Evolutionary conservation across 441 rosid species (phyloP), one percentile per base, ranked within the genome.

Genomic region (Corymbia calophylla): DNA sequence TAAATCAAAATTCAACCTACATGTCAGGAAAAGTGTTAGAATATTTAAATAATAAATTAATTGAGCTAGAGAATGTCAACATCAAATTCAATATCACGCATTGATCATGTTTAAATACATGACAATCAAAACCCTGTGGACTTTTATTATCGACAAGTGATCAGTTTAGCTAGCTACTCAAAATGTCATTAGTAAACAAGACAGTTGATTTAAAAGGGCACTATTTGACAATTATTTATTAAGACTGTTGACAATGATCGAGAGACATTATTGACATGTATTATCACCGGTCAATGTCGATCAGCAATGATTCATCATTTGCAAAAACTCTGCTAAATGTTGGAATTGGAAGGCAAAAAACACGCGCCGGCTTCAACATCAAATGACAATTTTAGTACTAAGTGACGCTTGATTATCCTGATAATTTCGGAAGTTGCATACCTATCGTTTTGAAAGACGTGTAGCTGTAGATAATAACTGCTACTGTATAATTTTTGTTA

Each of bases 161-260:
- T n/a, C 7, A 62, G 17, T 19, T n/a, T n/a, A 0, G 6, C 16
- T 5, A 7, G 16, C 39, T n/a, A n/a, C 21, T n/a, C 8, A 15
- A 16, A 16, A n/a, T 17, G 11, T 64, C 73, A 64, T n/a, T n/a
- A 15, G 8, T n/a, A 64, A 64, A n/a, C 73, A 64, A 64, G 19
- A 58, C 6, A 58, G 14, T 58, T 58, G 64, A 58, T 58, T 58
- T 58, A 58, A 58, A 25, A 58, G n/a, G 64, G 64, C 64, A 25
- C 0, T 10, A 29, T 4, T 56, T 1, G 14, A 23, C 62, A 56
- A 9, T 58, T 58, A 12, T 23, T 39, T 39, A 39, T 39, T 39
- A 39, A 39, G 44, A 39, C 44, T 39, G 62, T 23, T 4, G 62
- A 9, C 64, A 58, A 58, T 58, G 25, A 58, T 58, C 29, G 25